These are phyloP conservation scores for Umbelopsis ramanniana DNA, from an alignment of 192 early-diverging fungal species.

Conservation along the genomic window DNA sequence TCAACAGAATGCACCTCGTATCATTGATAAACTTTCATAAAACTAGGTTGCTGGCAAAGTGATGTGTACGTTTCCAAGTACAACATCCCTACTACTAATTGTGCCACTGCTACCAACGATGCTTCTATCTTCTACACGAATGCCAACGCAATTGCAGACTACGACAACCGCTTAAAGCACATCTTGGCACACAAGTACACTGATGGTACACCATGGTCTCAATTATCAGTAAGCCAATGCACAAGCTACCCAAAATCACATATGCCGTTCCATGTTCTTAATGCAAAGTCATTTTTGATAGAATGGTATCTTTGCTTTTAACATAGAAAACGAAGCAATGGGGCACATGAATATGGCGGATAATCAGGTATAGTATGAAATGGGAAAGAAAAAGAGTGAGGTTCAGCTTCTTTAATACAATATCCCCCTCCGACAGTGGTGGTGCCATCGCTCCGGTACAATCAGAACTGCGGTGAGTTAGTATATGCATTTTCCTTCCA, in stretches of 20 bases:
- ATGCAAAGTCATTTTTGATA: neutral
- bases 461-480: conserved; percentile 2
- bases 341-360: conserved; percentile 9
- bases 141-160: conserved; percentile 2
- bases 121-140: conserved; percentile 5
- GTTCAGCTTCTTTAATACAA: neutral
- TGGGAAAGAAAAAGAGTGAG: neutral
- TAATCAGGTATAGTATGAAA: conserved; percentile 6
- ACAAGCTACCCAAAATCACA: too few relatives aligned
- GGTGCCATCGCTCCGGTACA: conserved; percentile 16
- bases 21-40: neutral
- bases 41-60: conserved; percentile 13
- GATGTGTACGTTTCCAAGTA: conserved; percentile 13
- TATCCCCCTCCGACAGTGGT: neutral
- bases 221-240: neutral
- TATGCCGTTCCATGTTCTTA: too few relatives aligned
- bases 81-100: neutral
- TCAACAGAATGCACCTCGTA: neutral
- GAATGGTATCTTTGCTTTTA: conserved; percentile 10
- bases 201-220: conserved; percentile 8
- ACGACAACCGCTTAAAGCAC: neutral
- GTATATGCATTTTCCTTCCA: too few relatives aligned
- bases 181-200: conserved; percentile 1
- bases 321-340: conserved; percentile 19
- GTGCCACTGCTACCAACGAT: conserved; percentile 1